A percentile compares a stretch with the other conserved stretches of the same genome.
Conservation (phyloP, 441 rosid species). For the Macaranga tanarius region DNA sequence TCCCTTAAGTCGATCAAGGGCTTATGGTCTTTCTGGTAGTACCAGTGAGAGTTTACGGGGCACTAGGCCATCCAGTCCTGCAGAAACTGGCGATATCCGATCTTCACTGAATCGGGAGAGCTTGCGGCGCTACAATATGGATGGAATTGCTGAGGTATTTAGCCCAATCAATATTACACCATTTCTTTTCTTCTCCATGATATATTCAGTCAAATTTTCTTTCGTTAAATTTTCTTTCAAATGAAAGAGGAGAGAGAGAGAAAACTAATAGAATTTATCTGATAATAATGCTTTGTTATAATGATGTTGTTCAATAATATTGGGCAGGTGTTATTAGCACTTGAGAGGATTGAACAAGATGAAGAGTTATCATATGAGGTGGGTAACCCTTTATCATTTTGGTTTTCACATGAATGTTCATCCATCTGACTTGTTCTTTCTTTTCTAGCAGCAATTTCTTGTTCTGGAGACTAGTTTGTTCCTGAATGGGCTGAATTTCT, state of each 20-base stretch:
- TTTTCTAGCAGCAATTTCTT: conserved; percentile 68
- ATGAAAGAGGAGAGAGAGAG: not conserved
- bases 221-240: not conserved
- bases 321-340: conserved; percentile 67
- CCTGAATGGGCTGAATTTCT: conserved; percentile 61
- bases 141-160: conserved; percentile 93
- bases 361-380: conserved; percentile 87
- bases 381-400: conserved; percentile 25
- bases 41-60: conserved; percentile 41
- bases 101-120: conserved; percentile 50
- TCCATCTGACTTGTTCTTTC: conserved; percentile 11
- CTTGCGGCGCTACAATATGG: conserved; percentile 60
- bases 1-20: conserved; percentile 26
- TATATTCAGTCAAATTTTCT: not conserved
- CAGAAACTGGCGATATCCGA: conserved; percentile 46
- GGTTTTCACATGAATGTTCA: conserved; percentile 7
- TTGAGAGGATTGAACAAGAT: conserved; percentile 86
- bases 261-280: conserved; percentile 9
- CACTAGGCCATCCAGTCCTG: conserved; percentile 51
- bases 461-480: conserved; percentile 72
- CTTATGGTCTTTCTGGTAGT: conserved; percentile 38
- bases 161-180: not conserved
- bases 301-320: conserved; percentile 19
- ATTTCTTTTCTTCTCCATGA: conserved; percentile 1
- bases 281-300: conserved; percentile 2